These are phyloP conservation scores for Trichoderma koningii DNA, from an alignment of 2,329 filamentous ascomycete genomes.

Conservation along the genomic window DNA sequence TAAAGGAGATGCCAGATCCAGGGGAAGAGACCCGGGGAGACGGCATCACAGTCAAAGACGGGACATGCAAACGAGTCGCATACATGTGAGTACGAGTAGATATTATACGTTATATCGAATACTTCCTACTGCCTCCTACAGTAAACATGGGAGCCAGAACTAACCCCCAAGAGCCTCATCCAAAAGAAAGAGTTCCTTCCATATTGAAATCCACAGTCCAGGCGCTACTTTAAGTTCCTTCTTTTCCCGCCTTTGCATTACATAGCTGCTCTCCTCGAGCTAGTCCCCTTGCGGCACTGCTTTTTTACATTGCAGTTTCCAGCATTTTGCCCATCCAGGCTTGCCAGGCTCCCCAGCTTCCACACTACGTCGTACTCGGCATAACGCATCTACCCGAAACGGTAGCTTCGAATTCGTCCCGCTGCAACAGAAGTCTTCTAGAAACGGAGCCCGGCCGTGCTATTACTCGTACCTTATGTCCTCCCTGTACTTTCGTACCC, in stretches of 20 bases:
- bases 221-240: slow-evolving; percentile 23
- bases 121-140: not conserved
- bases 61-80: not conserved
- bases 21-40: slow-evolving; percentile 8
- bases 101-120: not conserved
- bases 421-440: slow-evolving; percentile 16
- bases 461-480: not conserved
- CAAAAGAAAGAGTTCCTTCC: not conserved
- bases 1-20: not conserved
- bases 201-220: too few relatives aligned
- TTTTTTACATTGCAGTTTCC: not conserved
- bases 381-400: slow-evolving; percentile 25
- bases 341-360: too few relatives aligned
- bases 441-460: slow-evolving; percentile 6
- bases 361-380: not conserved
- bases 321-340: not conserved
- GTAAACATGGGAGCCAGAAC: not conserved
- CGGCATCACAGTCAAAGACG: slow-evolving; percentile 6
- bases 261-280: not conserved
- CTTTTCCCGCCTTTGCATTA: slow-evolving; percentile 17
- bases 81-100: not conserved
- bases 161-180: too few relatives aligned
- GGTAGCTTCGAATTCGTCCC: slow-evolving; percentile 15
- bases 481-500: too few relatives aligned
- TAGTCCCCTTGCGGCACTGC: slow-evolving; percentile 10